Evolutionary conservation across 805 yeast genomes (phyloP).

Genomic region (Candida fluviatilis): DNA sequence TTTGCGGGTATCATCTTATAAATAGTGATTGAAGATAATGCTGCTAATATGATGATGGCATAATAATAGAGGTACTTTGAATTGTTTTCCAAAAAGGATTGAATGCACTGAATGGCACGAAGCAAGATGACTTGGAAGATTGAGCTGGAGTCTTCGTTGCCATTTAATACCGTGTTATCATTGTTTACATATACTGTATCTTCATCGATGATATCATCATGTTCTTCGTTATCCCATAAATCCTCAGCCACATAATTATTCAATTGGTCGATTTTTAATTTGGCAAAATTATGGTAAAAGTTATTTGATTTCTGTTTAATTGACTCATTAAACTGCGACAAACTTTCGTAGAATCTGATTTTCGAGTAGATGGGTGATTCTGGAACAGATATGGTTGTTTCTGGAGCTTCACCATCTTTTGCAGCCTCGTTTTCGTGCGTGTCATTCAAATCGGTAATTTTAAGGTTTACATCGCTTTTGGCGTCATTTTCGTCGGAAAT

Average conservation of each 20-base stretch:
- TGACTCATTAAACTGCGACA: constrained; percentile 17
- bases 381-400: too few species aligned
- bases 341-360: constrained; percentile 22
- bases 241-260: constrained; percentile 10
- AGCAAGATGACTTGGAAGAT: neutral
- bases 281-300: constrained; percentile 16
- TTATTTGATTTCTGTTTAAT: constrained; percentile 19
- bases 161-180: neutral
- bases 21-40: neutral
- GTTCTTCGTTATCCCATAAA: neutral
- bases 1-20: neutral
- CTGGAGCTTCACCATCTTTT: neutral
- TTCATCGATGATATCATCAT: constrained; percentile 6
- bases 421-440: neutral
- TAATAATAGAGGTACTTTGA: constrained; percentile 16
- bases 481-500: neutral
- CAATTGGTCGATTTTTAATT: constrained; percentile 12
- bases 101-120: constrained; percentile 4
- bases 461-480: too few species aligned
- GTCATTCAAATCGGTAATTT: neutral
- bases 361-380: constrained; percentile 1
- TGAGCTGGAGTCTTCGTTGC: neutral
- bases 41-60: neutral
- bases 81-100: constrained; percentile 11
- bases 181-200: neutral